Conservation (phyloP, 164 flowering plant species). For the Sextonia rubra region DNA sequence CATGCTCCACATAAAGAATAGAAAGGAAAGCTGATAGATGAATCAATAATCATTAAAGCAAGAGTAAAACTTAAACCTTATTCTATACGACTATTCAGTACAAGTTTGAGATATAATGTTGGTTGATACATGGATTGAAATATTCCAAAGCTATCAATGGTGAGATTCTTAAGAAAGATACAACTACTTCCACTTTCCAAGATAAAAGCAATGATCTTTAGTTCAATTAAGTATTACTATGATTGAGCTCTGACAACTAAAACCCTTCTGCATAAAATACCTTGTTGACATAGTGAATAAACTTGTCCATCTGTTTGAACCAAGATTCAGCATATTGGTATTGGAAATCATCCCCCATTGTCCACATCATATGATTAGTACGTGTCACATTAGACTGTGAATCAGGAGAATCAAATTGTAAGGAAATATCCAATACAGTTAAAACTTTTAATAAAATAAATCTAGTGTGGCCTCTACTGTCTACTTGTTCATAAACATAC, state of each 20-base stretch:
- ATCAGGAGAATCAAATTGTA: slow-evolving; percentile 2
- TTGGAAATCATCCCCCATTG: slow-evolving; percentile 93
- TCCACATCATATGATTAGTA: slow-evolving; percentile 92
- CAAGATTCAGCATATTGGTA: slow-evolving; percentile 88
- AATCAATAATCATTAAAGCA: no score
- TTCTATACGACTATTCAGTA: no score
- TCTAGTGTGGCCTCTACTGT: neutral
- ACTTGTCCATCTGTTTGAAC: slow-evolving; percentile 91
- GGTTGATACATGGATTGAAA: no score
- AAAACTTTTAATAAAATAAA: neutral
- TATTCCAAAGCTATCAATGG: no score
- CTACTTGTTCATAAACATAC: neutral
- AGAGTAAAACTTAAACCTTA: no score
- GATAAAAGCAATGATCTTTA: neutral
- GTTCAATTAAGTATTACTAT: neutral
- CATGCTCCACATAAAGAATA: no score
- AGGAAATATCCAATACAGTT: neutral
- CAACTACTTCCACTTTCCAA: no score
- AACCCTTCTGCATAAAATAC: slow-evolving; percentile 23
- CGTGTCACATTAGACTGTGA: slow-evolving; percentile 74
- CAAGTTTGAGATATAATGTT: no score
- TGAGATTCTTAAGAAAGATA: no score
- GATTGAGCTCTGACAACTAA: neutral
- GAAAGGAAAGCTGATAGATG: no score
- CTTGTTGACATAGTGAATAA: slow-evolving; percentile 89